These are phyloP conservation scores for Tulasnella sp. DNA, from an alignment of 768 basidiomycete genomes.

Conservation along the genomic window DNA sequence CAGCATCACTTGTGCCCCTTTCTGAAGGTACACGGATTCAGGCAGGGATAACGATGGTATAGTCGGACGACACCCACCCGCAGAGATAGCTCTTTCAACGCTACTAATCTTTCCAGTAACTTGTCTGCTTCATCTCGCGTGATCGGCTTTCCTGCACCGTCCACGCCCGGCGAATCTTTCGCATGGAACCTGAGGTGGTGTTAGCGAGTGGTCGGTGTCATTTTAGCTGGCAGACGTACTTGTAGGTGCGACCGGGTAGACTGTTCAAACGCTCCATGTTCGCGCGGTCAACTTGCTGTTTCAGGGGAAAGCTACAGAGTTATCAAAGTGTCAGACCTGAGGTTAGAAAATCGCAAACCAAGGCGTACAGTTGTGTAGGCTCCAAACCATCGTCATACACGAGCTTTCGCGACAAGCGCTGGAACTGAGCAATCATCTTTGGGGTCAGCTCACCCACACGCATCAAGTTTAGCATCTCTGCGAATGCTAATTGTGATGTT, in stretches of 20 bases:
- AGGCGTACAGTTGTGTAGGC: conserved; percentile 64
- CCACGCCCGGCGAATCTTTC: neutral
- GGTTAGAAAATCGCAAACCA: neutral
- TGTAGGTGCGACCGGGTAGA: conserved; percentile 23
- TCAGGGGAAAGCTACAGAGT: conserved; percentile 52
- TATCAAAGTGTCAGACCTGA: neutral
- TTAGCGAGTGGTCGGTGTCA: neutral
- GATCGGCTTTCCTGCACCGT: conserved; percentile 18
- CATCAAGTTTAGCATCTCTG: conserved; percentile 39
- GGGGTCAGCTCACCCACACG: conserved; percentile 30
- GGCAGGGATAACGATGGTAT: too few relatives aligned
- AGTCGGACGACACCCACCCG: conserved; percentile 21
- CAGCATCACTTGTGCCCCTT: conserved; percentile 79
- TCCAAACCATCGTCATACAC: conserved; percentile 58
- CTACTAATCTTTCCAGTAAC: conserved; percentile 24
- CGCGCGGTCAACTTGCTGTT: conserved; percentile 57
- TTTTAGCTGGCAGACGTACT: conserved; percentile 29
- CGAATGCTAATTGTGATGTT: conserved; percentile 25
- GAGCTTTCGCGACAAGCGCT: conserved; percentile 42
- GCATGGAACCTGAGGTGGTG: neutral
- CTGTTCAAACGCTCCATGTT: conserved; percentile 39
- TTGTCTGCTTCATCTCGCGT: conserved; percentile 31
- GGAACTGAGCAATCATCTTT: conserved; percentile 39
- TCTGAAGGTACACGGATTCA: too few relatives aligned
- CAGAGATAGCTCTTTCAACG: conserved; percentile 24